Base-by-base conservation (phyloP, 805 yeast genomes). In the Blastobotrys attinorum region DNA sequence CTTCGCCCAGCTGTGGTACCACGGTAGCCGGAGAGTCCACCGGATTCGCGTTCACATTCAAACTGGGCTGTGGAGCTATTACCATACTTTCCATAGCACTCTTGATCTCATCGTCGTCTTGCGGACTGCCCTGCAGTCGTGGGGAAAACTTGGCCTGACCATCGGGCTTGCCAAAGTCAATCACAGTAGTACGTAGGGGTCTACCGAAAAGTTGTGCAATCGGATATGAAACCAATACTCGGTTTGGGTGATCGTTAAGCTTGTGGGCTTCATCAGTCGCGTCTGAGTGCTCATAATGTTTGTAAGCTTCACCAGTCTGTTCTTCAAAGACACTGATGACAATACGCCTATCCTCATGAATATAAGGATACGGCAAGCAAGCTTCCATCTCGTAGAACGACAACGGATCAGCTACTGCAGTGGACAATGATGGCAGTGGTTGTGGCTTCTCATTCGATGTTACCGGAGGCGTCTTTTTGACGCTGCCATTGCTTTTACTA, bases 301-400 rank as follows among this genome's bases (percentile, higher is more conserved):
- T 25, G 15, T 7, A 31, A 20, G 35, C 20, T 4, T 31, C 37
- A 25, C 37, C 37, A 11, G 22, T 21, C 21, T 18, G 6, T n/a
- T 31, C 23, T 3, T 35, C 35, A 22, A 13, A 27, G 13, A 22
- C 22, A 36, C 42, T 40, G 34, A 54, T 37, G n/a, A 35, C 36
- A 6, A 54, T 34, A 1, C 53, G 46, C 16, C 57, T 46, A 43
- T 55, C 57, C 13, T 48, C 51, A 40, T 56, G 57, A 23, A 56
- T 44, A 40, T 38, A 53, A 6, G 57, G 57, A 42, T 49, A 55
- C 1, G 60, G 59, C 17, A 52, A 32, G 31, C 53, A 51, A 8
- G 60, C 37, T 20, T 56, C 59, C 17, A 56, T 46, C 37, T 56
- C 60, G 40, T 39, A 56, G 37, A 41, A 44, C 8, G 57, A 44